Evolutionary conservation across 345 rosid genomes (phyloP), one percentile per base, ranked within the genome.

Genomic region (Acer campestre): DNA sequence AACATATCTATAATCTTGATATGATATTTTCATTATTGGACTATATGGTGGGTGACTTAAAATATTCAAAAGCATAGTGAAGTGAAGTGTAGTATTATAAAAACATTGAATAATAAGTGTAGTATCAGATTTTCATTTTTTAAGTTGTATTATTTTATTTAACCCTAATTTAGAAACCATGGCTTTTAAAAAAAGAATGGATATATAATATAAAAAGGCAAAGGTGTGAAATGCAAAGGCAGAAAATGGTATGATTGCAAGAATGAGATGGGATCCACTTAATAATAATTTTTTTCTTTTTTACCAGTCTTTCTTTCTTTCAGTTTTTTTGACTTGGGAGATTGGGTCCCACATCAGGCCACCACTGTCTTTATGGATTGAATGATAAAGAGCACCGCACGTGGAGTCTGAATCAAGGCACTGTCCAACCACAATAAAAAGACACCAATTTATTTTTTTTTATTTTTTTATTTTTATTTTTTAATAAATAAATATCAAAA

Each of bases 371-470:
- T 84, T 75, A 77, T 81, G 83, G 87, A 86, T 80, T 82, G 90
- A 90, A 85, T 77, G 87, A 80, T 90, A 74, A 80, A 87, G 75
- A 88, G 90, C 87, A 80, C 84, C 90, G 91, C 91, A 90, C 91
- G 91, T 90, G 93, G 93, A 84, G 81, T 86, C 90, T 88, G 90
- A 84, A 72, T 74, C 90, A 82, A 81, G 82, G 77, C 77, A 71
- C 86, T 81, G 88, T 75, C 85, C 82, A 81, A 80, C 88, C 84
- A 84, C 82, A 79, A 75, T 71, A 69, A 76, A 74, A 83, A 3
- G 29, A 17, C 18, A 70, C 61, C 55, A 71, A 59, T 31, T 25
- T 2, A n/a, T 1, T 22, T 23, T 25, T 31, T n/a, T 16, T 14
- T 1, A 27, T 20, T 38, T 61, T 17, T 58, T 40, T 10, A 10